Base-by-base conservation (phyloP, 805 yeast genomes). In the Jamesozyma hellenica region DNA sequence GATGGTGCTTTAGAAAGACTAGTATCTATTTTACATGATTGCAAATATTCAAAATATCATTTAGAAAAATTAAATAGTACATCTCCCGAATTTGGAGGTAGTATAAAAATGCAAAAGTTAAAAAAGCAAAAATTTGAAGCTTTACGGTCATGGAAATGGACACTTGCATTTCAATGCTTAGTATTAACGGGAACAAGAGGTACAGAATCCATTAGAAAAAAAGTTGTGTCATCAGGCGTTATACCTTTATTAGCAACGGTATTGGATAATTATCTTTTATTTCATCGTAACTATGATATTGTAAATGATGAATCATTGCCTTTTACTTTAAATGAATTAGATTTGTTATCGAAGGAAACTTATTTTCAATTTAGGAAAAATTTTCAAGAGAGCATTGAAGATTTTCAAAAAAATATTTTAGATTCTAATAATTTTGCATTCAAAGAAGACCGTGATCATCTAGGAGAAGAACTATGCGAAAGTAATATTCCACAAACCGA, bases 131-230 rank as follows among this genome's bases (percentile, higher is more conserved):
- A 65, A 42, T 48, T 49, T 40, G 48, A 55, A 33, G 71, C 78
- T 19, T 67, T 85, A 46, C 68, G 82, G n/a, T 88, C 94, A 0
- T 90, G 96, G 96, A 90, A 90, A 64, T 90, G 98, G 98, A 84
- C 95, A 5, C 65, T 90, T 40, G 84, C 96, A 0, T 78, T 92
- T 55, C 98, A 90, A 65, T 88, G 96, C 57, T 65, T 90, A 41
- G 94, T 90, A 1, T 71, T 86, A 41, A 77, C 90, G 15, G 96
- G 96, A 12, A 87, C 96, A 1, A 71, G 96, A 49, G 98, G 98
- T 18, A 78, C 94, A 1, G 96, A 88, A 59, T 65, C 68, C 38
- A 84, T 88, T 36, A 70, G 98, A 38, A 78, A 80, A 49, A 77
- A 87, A 51, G 83, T 92, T 7, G 96, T 87, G 9, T 79, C 82